Base-by-base conservation (phyloP, 2,329 filamentous ascomycete genomes). In the Incumbomyces lentus region DNA sequence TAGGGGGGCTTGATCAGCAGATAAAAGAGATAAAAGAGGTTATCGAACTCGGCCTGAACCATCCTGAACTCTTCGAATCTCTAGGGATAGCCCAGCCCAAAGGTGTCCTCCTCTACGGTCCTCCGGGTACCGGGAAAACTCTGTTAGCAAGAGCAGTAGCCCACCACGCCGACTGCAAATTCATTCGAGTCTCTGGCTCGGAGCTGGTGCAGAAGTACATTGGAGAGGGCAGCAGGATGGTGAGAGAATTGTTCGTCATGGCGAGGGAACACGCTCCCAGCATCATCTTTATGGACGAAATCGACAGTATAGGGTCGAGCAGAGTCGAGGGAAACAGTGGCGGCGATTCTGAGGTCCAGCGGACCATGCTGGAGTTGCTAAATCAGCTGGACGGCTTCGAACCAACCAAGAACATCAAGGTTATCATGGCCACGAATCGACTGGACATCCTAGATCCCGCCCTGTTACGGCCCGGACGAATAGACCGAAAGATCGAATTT, bases 21-120 rank as follows among this genome's bases (percentile, higher is more conserved):
- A 96, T 98, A 73, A 96, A 98, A 73, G 92, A 98, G 66, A 98
- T 98, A 75, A 98, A 98, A 72, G 92, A 98, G 70, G 92, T 98
- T 60, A 96, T 98, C 65, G 92, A 98, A 73, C 82, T 98, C 37
- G 92, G 92, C 55, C 79, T 98, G 53, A 95, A 96, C 74, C 92
- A 98, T 67, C 92, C 92, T 5, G 92, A 98, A 69, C 81, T 98
- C 31, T 98, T 98, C 69, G 92, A 98, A 69, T 95, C 88, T n/a
- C 81, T 98, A 49, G 92, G 92, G 60, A 98, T 98, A 59, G 92
- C 90, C 56, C 92, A 98, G 63, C 92, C 92, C 38, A 98, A 98
- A 72, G 92, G 92, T 63, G 92, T 98, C 14, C 73, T 98, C 49
- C 80, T 98, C 39, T 98, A 98, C 65, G 92, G 92, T 0, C 92